A percentile compares a stretch with the other conserved stretches of the same genome.
These are phyloP conservation scores for Excoecaria agallocha DNA, from an alignment of 345 rosid genomes.

Conservation along the genomic window DNA sequence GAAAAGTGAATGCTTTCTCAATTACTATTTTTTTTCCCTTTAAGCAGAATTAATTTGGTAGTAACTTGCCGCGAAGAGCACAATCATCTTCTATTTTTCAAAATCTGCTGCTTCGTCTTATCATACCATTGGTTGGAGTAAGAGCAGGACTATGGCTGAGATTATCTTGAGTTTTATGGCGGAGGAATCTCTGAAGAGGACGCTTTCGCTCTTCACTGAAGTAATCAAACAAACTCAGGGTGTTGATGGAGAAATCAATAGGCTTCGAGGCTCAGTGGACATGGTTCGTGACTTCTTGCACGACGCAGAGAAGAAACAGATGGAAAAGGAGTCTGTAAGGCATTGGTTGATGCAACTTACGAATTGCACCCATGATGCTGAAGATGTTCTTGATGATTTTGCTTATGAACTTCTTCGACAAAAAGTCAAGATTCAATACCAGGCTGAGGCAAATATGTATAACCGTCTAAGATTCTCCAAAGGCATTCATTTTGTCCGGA, in stretches of 20 bases:
- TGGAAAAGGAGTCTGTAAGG: not conserved
- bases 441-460: no score
- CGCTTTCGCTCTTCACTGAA: not conserved
- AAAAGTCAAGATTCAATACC: not conserved
- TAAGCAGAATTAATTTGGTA: no score
- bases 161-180: not conserved
- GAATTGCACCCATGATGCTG: constrained; percentile 2
- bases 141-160: not conserved
- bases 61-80: no score
- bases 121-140: no score
- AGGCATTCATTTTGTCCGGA: not conserved
- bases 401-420: not conserved
- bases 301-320: not conserved
- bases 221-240: not conserved
- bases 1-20: no score
- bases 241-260: not conserved
- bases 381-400: constrained; percentile 7
- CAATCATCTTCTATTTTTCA: no score
- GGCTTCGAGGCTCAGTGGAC: not conserved
- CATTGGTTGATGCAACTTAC: constrained; percentile 1
- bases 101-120: no score
- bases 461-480: not conserved
- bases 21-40: no score
- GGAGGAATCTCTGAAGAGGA: not conserved
- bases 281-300: not conserved